Evolutionary conservation across 192 early-diverging fungal genomes (phyloP).

Genomic region (Spizellomyces punctatus): DNA sequence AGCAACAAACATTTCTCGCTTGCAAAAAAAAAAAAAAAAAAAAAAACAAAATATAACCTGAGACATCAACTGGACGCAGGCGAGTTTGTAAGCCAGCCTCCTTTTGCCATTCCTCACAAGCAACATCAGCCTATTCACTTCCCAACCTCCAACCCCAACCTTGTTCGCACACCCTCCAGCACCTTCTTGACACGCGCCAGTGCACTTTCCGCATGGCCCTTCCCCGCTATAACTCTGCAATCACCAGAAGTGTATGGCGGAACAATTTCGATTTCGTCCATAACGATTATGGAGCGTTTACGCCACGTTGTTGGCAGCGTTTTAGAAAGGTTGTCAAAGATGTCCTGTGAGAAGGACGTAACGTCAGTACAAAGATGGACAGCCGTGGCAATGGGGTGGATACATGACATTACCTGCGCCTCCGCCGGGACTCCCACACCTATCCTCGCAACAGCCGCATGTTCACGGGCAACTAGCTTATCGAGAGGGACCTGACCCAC

Average conservation of each 20-base stretch:
- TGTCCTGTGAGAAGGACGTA: slow-evolving; percentile 20
- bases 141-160: slow-evolving; percentile 11
- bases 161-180: slow-evolving; percentile 35
- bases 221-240: slow-evolving; percentile 24
- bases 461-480: slow-evolving; percentile 22
- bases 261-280: slow-evolving; percentile 52
- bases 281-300: slow-evolving; percentile 46
- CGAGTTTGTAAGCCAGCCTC: too few relatives aligned
- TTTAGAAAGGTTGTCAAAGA: slow-evolving; percentile 57
- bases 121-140: too few relatives aligned
- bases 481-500: slow-evolving; percentile 30
- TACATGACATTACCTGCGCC: slow-evolving; percentile 43
- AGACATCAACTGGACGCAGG: too few relatives aligned
- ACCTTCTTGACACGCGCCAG: slow-evolving; percentile 48
- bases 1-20: too few relatives aligned
- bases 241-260: slow-evolving; percentile 45
- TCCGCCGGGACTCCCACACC: slow-evolving; percentile 42
- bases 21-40: too few relatives aligned
- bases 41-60: too few relatives aligned
- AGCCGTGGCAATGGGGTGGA: neutral
- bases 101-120: too few relatives aligned
- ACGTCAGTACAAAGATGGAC: neutral
- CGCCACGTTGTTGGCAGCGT: slow-evolving; percentile 53
- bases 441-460: slow-evolving; percentile 28
- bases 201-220: neutral